Base-by-base conservation (phyloP, 495 filamentous ascomycete species). In the Hapsidospora chrysogenum region DNA sequence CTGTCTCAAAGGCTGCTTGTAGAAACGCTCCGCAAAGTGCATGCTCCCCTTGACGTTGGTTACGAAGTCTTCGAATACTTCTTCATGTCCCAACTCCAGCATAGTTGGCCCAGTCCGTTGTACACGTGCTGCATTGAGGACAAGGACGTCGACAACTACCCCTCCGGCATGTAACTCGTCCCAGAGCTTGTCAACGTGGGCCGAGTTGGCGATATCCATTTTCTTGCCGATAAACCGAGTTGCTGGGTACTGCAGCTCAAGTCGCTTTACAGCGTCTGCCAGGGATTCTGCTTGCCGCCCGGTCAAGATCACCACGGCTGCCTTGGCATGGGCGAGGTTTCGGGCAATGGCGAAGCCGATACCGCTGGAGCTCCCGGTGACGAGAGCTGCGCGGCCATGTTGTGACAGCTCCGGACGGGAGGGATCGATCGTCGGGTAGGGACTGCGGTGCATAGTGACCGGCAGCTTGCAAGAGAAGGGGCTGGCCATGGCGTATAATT, bases 361-460 rank as follows among this genome's bases (percentile, higher is more conserved):
- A 13, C 54, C 53, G 15, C 31, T 35, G 1, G 44, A 39, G 28
- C 42, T 60, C 9, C 65, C 68, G 4, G 67, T 69, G 18, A 74
- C 43, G 16, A 71, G 36, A 16, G 72, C 50, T 3, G 47, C 58
- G 28, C 60, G 60, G 35, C 58, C 57, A 4, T 47, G 41, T 16
- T 62, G 58, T 27, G 54, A 60, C 19, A 66, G 57, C 38, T 54
- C 40, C 14, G 55, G 45, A 9, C 53, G 53, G 0, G 43, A 36
- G 14, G 66, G 57, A 9, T 53, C 56, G 28, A 68, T 58, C 36
- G 54, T 45, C 9, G 55, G 39, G 43, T 72, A 70, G 2, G 56
- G 41, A 3, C 39, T 29, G 21, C 50, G 52, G 40, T 64, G 61
- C n/a, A 40, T 15, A 17, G 44, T 46, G 72, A n/a, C n/a, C n/a